Evolutionary conservation across 148 eudicot genomes (phyloP), one percentile per base, ranked within the genome.

Genomic region (Salicornia ramosissima): DNA sequence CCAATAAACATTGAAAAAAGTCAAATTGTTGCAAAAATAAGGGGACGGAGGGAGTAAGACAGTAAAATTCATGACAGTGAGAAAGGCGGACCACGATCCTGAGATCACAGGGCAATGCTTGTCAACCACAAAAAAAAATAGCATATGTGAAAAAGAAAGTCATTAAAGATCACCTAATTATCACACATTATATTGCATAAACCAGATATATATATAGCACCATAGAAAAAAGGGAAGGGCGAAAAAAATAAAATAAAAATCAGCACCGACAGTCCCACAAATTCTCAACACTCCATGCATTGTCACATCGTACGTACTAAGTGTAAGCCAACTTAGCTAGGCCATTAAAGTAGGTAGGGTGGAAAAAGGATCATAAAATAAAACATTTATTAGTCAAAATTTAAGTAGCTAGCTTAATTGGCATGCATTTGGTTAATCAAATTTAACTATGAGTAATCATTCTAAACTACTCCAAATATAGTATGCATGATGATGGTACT

Each of bases 201-300:
- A n/a, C n/a, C n/a, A n/a, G n/a, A n/a, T n/a, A n/a, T n/a, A n/a
- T n/a, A n/a, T n/a, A n/a, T n/a, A n/a, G n/a, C n/a, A n/a, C n/a
- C n/a, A n/a, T n/a, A n/a, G n/a, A n/a, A n/a, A n/a, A n/a, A n/a
- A n/a, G n/a, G n/a, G 4, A 29, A 55, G 68, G n/a, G 19, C 53
- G 14, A 16, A 54, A 70, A 34, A 49, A 28, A 1, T 24, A 47
- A 49, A 56, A 39, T 33, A 61, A 60, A 40, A 26, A 6, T 22
- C 24, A 54, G 43, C 80, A 77, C 80, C 80, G 80, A 77, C 80
- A 77, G 28, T 72, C 71, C 67, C 55, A 59, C 47, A n/a, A n/a
- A 61, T 39, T 61, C 25, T 61, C 47, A 62, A 39, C 22, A 53
- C 33, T 59, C 29, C 53, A 62, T 66, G 76, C 68, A 65, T 40